These are phyloP conservation scores for Colletotrichum sp. DNA, from an alignment of 2,329 filamentous ascomycete species.

Conservation along the genomic window DNA sequence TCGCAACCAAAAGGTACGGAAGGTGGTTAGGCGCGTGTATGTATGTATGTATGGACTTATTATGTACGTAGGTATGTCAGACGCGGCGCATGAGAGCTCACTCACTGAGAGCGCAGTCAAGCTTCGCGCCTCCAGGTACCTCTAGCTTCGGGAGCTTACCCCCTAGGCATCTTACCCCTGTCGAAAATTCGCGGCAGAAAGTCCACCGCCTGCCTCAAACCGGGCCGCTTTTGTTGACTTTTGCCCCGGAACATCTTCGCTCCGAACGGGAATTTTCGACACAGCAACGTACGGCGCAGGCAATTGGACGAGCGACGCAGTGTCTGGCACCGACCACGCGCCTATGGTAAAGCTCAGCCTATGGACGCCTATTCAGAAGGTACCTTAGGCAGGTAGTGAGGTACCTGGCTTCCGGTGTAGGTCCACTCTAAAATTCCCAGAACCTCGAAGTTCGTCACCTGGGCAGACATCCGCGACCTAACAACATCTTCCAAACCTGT, in stretches of 20 bases:
- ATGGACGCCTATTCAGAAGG: neutral
- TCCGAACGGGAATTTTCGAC: neutral
- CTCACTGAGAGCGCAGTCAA: neutral
- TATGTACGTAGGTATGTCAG: neutral
- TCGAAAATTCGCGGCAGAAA: neutral
- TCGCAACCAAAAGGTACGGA: neutral
- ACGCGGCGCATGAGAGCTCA: neutral
- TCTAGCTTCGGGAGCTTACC: neutral
- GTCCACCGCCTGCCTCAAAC: neutral
- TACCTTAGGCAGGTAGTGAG: neutral
- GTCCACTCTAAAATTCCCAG: slow-evolving; percentile 23
- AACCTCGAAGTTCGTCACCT: slow-evolving; percentile 15
- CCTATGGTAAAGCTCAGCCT: neutral
- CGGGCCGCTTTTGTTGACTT: neutral
- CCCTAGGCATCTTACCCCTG: neutral
- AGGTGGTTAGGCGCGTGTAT: neutral
- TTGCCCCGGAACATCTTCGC: slow-evolving; percentile 3
- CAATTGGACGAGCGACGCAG: slow-evolving; percentile 4
- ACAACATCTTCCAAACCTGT: neutral
- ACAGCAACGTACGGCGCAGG: neutral
- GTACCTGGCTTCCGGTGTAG: neutral
- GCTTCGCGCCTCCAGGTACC: neutral
- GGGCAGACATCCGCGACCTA: neutral
- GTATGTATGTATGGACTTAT: neutral
- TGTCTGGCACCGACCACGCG: neutral